Base-by-base conservation (phyloP, 345 rosid genomes). In the Reutealis trisperma region DNA sequence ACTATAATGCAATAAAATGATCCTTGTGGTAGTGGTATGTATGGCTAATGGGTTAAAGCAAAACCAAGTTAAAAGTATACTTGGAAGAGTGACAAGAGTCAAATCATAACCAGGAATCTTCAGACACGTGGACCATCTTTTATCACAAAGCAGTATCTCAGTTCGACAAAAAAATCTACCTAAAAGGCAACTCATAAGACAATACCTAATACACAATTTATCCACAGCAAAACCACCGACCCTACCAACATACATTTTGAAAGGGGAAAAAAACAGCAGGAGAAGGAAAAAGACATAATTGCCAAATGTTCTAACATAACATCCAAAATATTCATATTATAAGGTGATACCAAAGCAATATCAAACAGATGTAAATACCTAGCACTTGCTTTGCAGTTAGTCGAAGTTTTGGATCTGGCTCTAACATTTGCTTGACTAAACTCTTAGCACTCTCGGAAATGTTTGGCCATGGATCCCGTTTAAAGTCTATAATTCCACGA, bases 381-480 rank as follows among this genome's bases (percentile, higher is more conserved):
- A 96, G 86, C 71, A 96, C 99, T 96, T 94, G 97, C 84, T 89
- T 90, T 47, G 99, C 99, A 76, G 96, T 91, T 62, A 94, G 83
- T 59, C 99, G 91, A 67, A 89, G 92, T 85, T 91, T 96, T 7
- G 93, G 99, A 78, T 96, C 98, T 45, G 99, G 98, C 89, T 96
- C 99, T 86, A 96, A 83, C 99, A 96, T 96, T 84, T 91, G 98
- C 78, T 84, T 85, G 70, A 96, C 98, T 68, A 96, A 83, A 85
- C 78, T 91, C 81, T 92, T 94, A 62, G 99, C 99, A 73, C 93
- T 82, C 41, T 94, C 99, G 2, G 99, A 96, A 81, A 96, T 83
- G 81, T 89, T 90, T 80, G 99, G 99, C 99, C 99, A 96, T 51
- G 99, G 98, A 77, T 96, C 99, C 85, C 98, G 87, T 83, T 96